Base-by-base conservation (phyloP, 257 asterid genomes). In the Solanum pinnatisectum region DNA sequence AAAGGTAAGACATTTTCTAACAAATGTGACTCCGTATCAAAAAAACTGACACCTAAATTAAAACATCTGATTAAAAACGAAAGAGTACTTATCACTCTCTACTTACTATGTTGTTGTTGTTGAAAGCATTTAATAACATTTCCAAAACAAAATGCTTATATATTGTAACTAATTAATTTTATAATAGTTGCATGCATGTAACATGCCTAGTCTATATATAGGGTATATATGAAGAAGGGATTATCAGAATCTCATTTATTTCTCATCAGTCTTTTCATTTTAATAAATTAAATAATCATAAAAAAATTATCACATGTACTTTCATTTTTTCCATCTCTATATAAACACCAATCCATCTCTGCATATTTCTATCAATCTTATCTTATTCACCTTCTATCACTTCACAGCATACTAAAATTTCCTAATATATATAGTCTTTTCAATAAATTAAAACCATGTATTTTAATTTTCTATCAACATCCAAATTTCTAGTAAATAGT, bases 291-390 rank as follows among this genome's bases (percentile, higher is more conserved):
- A 56, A 25, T 27, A 68, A 32, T 4, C 36, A 12, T 12, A 25
- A 27, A 5, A 11, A 2, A 13, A 0, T 74, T 60, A 25, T 86
- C 90, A 89, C 59, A 30, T 79, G 25, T 44, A n/a, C 30, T 9
- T 46, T 5, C 56, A 18, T 25, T 71, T 67, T 67, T 25, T 60
- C 42, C 10, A 71, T 65, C 85, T 85, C 87, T 90, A 88, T 90
- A 86, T 88, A 90, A 88, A 37, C 90, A 81, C 60, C 84, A 76
- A 33, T 82, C 88, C 86, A 87, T 88, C 90, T 67, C 85, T 90
- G 86, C 89, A 74, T 81, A 37, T 60, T 72, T 36, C 73, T 1
- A 52, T 44, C 87, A 33, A 32, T 83, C 30, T 56, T 63, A 32
- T 83, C 23, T 68, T 36, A 32, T 44, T 85, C 87, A 20, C 35